Evolutionary conservation across 2,329 filamentous ascomycete genomes (phyloP).

Genomic region (Colletotrichum cuscutae): DNA sequence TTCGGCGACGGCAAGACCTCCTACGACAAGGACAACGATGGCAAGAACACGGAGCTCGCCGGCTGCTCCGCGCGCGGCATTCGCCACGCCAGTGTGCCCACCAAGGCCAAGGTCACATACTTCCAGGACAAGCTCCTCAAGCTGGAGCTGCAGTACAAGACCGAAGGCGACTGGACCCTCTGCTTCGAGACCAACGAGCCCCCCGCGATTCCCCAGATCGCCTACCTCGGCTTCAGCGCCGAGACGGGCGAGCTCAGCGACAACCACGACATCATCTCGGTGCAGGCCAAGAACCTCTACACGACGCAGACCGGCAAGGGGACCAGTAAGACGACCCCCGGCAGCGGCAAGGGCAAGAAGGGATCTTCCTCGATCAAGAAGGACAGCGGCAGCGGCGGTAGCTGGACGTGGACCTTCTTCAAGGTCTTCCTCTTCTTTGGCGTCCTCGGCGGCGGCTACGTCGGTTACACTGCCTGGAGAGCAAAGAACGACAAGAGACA

Average conservation of each 20-base stretch:
- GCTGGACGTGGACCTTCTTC: constrained; percentile 74
- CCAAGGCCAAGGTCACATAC: constrained; percentile 90
- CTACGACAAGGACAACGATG: constrained; percentile 95
- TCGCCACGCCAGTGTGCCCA: constrained; percentile 81
- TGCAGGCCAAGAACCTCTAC: constrained; percentile 91
- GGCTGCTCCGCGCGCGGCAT: constrained; percentile 96
- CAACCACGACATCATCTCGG: constrained; percentile 95
- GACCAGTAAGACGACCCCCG: constrained; percentile 44
- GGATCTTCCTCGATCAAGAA: constrained; percentile 51
- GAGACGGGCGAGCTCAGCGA: constrained; percentile 97
- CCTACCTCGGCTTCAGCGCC: constrained; percentile 81
- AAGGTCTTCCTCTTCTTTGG: constrained; percentile 84
- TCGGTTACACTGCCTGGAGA: constrained; percentile 87
- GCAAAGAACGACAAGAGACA: constrained; percentile 69
- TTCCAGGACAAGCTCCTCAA: constrained; percentile 95
- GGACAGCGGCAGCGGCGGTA: constrained; percentile 56
- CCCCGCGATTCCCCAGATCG: constrained; percentile 81
- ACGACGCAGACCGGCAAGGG: constrained; percentile 56
- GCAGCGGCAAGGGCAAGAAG: constrained; percentile 38
- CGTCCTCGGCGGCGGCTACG: constrained; percentile 78
- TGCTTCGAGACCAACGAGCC: constrained; percentile 83
- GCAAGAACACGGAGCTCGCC: constrained; percentile 90
- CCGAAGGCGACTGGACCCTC: constrained; percentile 84
- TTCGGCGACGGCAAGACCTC: constrained; percentile 87
- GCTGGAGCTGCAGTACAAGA: constrained; percentile 94